Base-by-base conservation (phyloP, 2,329 filamentous ascomycete genomes). In the Neodidymelliopsis sp. region DNA sequence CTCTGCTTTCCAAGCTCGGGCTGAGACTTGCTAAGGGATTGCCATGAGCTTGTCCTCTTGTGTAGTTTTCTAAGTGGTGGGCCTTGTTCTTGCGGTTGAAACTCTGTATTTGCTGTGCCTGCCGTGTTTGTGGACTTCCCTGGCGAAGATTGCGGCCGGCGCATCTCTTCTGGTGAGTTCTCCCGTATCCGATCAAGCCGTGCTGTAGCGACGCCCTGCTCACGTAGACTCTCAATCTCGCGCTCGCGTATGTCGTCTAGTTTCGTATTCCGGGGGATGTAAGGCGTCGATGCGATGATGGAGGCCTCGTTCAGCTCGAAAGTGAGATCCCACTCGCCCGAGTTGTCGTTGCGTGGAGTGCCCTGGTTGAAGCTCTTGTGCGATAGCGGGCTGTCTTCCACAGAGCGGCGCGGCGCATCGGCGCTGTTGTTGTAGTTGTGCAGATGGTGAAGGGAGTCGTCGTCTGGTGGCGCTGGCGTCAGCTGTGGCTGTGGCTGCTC, bases 231-330 rank as follows among this genome's bases (percentile, higher is more conserved):
- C 41, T 76, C 71, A 11, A 74, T 67, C 51, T 79, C 77, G 13
- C 70, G 64, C 52, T 73, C 67, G 34, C 74, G 66, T 35, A 79
- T 74, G 28, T 75, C 70, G 49, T 79, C 76, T 19, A 79, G 64
- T 23, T 59, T 62, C 2, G 69, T 73, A 47, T 64, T 77, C 59
- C 73, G 65, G n/a, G 70, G 68, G 16, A 75, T 59, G 53, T 71
- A 71, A 11, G 79, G 78, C 3, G 78, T 81, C 4, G 78, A 79
- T 4, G 75, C 75, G 4, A 80, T 71, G 28, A 81, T 60, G 11
- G 76, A 78, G 13, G 69, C 72, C 15, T 74, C 70, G 42, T 76
- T 75, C 47, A 80, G 73, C 25, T 79, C 77, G 12, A 77, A 71
- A 8, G 72, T 71, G 9, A 68, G 53, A 43, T 75, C 71, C 70